Percentiles rank a stretch among this genome's conserved stretches.
Evolutionary conservation across 495 filamentous ascomycete genomes (phyloP).

Genomic region (Jackrogersella multiformis): DNA sequence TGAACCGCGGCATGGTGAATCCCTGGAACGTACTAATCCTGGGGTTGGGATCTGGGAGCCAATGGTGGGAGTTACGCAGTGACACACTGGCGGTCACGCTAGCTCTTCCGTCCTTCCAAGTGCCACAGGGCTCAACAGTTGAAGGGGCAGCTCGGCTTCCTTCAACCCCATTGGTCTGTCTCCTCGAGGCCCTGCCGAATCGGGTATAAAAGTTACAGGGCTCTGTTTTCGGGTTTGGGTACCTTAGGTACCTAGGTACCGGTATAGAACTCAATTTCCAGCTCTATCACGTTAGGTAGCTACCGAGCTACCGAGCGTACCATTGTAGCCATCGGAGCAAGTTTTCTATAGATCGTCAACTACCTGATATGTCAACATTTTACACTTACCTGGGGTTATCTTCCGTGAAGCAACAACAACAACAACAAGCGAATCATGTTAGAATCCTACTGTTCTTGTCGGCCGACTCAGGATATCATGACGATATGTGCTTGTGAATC

Average conservation of each 20-base stretch:
- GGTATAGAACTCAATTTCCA: constrained; percentile 21
- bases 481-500: constrained; percentile 14
- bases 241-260: too few relatives aligned
- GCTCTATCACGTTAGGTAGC: not conserved
- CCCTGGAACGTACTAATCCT: constrained; percentile 20
- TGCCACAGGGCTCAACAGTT: constrained; percentile 41
- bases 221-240: constrained; percentile 10
- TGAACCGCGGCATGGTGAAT: constrained; percentile 27
- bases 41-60: constrained; percentile 16
- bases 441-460: not conserved
- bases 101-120: constrained; percentile 2
- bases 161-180: constrained; percentile 21
- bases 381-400: constrained; percentile 1
- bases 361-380: constrained; percentile 22
- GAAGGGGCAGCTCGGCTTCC: constrained; percentile 18
- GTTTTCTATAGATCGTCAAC: constrained; percentile 18
- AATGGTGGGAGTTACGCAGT: constrained; percentile 6
- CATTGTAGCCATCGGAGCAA: constrained; percentile 8
- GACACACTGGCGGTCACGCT: constrained; percentile 8
- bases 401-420: not conserved
- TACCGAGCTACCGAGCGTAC: not conserved
- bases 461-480: not conserved
- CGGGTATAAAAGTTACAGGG: constrained; percentile 37
- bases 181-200: constrained; percentile 25
- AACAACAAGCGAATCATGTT: not conserved